These are phyloP conservation scores for Cruciata laevipes DNA, from an alignment of 257 asterid genomes.

Conservation along the genomic window DNA sequence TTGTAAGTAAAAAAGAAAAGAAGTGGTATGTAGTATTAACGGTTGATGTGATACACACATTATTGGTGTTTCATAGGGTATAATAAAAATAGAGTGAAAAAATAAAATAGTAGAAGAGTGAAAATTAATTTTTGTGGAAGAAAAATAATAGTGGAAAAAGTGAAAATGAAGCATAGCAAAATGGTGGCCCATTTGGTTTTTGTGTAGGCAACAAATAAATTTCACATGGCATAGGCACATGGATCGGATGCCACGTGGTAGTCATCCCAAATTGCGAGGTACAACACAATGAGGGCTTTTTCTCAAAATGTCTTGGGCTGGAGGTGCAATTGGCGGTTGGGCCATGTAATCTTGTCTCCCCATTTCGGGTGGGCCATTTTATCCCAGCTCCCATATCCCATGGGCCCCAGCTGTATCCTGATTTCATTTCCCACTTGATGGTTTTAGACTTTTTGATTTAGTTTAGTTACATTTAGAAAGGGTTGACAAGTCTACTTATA, in stretches of 20 bases:
- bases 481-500: no score
- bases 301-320: conserved; percentile 21
- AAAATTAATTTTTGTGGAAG: neutral
- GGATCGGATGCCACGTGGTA: conserved; percentile 28
- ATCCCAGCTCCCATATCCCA: conserved; percentile 18
- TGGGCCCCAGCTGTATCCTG: conserved; percentile 18
- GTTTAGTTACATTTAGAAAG: no score
- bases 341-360: conserved; percentile 47
- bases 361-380: neutral
- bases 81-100: no score
- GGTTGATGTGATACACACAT: no score
- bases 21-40: no score
- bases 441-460: neutral
- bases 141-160: neutral
- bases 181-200: conserved; percentile 9
- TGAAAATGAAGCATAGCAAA: neutral
- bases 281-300: conserved; percentile 15
- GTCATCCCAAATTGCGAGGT: neutral
- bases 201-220: conserved; percentile 8
- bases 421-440: neutral
- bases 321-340: conserved; percentile 39
- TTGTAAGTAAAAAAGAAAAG: no score
- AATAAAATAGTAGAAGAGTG: no score
- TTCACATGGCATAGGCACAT: conserved; percentile 29
- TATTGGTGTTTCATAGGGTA: no score